Evolutionary conservation across 805 yeast species (phyloP), one percentile per base, ranked within the genome.

Genomic region (Candida nemodendra): DNA sequence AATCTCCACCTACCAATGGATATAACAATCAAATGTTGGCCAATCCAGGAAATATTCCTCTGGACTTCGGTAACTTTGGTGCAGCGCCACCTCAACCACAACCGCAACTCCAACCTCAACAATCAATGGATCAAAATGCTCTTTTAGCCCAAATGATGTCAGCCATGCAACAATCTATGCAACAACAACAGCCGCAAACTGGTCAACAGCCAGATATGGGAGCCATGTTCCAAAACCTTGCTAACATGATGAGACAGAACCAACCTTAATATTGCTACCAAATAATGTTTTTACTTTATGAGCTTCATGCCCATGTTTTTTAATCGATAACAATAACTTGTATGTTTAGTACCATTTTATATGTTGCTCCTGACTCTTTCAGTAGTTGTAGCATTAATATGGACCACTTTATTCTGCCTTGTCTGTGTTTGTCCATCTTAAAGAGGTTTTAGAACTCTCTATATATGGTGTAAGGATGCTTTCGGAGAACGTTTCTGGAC

Each of bases 181-280:
- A 53, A 18, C 57, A 49, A 27, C 48, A 27, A 16, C 42, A 33
- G 19, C 39, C 31, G 15, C 38, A 43, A 35, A 50, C 41, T 11
- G 47, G 48, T 9, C 47, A 38, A 26, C 57, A 47, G 31, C 53
- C 52, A n/a, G 65, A 63, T 41, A 59, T 63, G 64, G 53, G 51
- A 27, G 49, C 53, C 14, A 59, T 63, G 66, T 52, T 63, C 36
- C 66, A 61, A 45, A 61, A 57, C 22, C 43, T 63, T 51, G 64
- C 65, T 11, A 51, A 48, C 35, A 59, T 63, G 66, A 59, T 61
- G 63, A 48, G 53, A 32, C 51, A 50, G 31, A 57, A 61, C 34
- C 54, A 53, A 37, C 54, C 37, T 27, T 38, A 15, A 30, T n/a
- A 5, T 19, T 15, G 21, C 18, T 30, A 27, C 17, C 22, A 19